Base-by-base conservation (phyloP, 2,329 filamentous ascomycete species). In the Orbilia oligospora region DNA sequence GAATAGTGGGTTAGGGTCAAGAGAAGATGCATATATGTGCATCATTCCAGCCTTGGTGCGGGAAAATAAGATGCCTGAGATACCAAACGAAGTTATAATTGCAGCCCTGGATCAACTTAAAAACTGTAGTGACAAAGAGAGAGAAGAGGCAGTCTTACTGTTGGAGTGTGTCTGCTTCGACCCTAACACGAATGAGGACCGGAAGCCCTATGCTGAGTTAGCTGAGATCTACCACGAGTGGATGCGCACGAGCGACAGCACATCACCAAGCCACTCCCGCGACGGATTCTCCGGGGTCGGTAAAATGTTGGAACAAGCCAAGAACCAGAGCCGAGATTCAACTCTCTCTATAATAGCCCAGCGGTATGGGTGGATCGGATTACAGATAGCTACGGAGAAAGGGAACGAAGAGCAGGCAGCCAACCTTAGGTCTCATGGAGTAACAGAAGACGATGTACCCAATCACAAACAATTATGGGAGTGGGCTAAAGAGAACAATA, bases 31-130 rank as follows among this genome's bases (percentile, higher is more conserved):
- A n/a, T 83, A 82, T 53, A 72, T 82, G 66, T 79, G 80, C 67
- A 83, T 83, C 24, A 81, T 84, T 24, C 82, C 83, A 30, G 80
- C 82, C 0, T 69, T 84, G 6, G 81, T 36, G 4, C 48, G 38
- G 9, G 24, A 55, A 6, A 9, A 20, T 4, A 77, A 77, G 18
- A 18, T 77, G 30, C 67, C 73, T 5, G 38, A 27, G 8, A 12
- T 49, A 5, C 3, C 27, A 30, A 36, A 67, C 20, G 56, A 51
- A 2, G 36, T 55, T 22, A 41, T 76, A 16, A 24, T 22, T 9
- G 48, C 72, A 5, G 36, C n/a, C 24, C 16, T 30, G 2, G 24
- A 38, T 8, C 36, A 58, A 10, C 12, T 63, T 16, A 53, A 61
- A 22, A 48, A 0, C 6, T 56, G 48, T 55, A 38, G n/a, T 27